Evolutionary conservation across 257 asterid genomes (phyloP), one percentile per base, ranked within the genome.

Genomic region (Scutellaria barbata): DNA sequence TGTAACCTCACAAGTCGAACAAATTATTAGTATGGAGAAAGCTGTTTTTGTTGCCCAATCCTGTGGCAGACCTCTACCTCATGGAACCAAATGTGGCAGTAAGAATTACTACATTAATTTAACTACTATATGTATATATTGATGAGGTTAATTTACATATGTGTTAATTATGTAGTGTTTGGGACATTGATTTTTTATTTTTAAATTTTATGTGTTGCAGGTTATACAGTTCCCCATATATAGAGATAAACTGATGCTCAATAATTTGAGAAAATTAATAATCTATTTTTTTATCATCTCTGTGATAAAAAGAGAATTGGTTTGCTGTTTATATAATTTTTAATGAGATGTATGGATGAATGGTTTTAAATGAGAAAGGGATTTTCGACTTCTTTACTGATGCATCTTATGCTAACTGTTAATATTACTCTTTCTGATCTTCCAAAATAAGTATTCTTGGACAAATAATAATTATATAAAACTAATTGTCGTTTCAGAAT

Each of bases 41-140:
- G 95, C 92, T 0, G 77, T 51, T 1, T 87, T 53, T 51, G 85
- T 89, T 13, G 76, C 88, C 7, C 71, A 56, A 0, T 67, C 51
- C 5, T 89, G 96, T 63, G 90, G 95, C 60, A 85, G 77, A 9
- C 86, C 87, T 3, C 10, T 87, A 7, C 58, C 89, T 0, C 85
- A 42, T 75, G 92, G 90, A 68, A 77, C 89, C 64, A 85, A 80
- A 78, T 87, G 95, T 52, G 96, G 90, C 46, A 81, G 88, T 85
- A 83, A 77, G 85, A 68, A 13, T 6, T 22, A 22, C 1, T 22
- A 22, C 25, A 22, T 22, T 22, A 22, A 1, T 22, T 22, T 22
- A 22, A 22, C 25, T 22, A 22, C 6, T 16, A 8, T 6, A 25
- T 25, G 1, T 45, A 6, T 20, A 20, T 63, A 10, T n/a, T 3